Evolutionary conservation across 495 filamentous ascomycete genomes (phyloP).

Genomic region (Hypoxylon intermedium): DNA sequence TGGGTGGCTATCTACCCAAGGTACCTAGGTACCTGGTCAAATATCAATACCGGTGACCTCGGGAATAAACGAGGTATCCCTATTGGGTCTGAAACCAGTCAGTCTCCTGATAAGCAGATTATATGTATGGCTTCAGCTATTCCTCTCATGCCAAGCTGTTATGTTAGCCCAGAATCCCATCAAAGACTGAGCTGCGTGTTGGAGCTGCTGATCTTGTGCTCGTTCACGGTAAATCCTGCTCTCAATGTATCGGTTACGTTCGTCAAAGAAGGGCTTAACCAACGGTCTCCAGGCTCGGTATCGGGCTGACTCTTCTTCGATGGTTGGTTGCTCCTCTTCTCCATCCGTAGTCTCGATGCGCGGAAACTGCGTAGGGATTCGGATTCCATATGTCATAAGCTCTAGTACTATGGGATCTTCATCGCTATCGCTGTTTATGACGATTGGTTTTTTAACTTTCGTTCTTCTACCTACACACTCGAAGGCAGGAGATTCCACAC

Average conservation of each 20-base stretch:
- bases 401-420: background rate
- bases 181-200: slow-evolving; percentile 3
- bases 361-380: slow-evolving; percentile 14
- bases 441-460: background rate
- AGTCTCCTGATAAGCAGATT: no score
- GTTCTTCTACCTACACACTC: background rate
- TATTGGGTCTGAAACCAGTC: no score
- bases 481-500: slow-evolving; percentile 14
- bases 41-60: no score
- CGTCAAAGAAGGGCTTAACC: slow-evolving; percentile 9
- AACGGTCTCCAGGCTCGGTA: slow-evolving; percentile 23
- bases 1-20: no score
- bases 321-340: slow-evolving; percentile 2
- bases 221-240: slow-evolving; percentile 19
- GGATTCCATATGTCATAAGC: slow-evolving; percentile 3
- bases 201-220: slow-evolving; percentile 8
- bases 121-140: no score
- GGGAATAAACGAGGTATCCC: no score
- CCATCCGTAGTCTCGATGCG: background rate
- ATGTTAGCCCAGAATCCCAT: slow-evolving; percentile 23
- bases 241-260: slow-evolving; percentile 29
- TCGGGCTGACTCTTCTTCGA: slow-evolving; percentile 6
- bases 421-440: slow-evolving; percentile 9
- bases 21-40: no score
- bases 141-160: background rate